These are phyloP conservation scores for Murraya paniculata DNA, from an alignment of 345 rosid genomes.

Conservation along the genomic window DNA sequence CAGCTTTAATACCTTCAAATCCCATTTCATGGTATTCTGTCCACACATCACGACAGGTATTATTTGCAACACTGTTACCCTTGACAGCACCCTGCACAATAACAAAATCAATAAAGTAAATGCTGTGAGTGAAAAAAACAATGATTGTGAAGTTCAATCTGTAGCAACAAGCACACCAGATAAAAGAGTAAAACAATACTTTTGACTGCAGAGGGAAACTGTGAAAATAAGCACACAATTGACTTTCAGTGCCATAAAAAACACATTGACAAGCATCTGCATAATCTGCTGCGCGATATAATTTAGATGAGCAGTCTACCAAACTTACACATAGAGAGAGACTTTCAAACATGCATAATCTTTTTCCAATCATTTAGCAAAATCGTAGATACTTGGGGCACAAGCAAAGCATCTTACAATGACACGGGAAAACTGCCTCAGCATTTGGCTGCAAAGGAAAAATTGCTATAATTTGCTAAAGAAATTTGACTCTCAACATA, in stretches of 20 bases:
- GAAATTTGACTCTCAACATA: background rate
- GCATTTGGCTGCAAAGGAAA: background rate
- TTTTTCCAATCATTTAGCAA: background rate
- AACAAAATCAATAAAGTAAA: constrained; percentile 8
- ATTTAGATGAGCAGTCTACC: background rate
- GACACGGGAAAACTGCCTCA: background rate
- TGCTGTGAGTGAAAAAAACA: background rate
- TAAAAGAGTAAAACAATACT: background rate
- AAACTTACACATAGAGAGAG: background rate
- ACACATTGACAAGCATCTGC: background rate
- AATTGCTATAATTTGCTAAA: background rate
- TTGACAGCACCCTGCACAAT: constrained; percentile 73
- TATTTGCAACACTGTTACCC: constrained; percentile 62
- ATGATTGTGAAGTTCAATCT: background rate
- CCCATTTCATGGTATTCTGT: constrained; percentile 98
- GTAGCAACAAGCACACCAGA: constrained; percentile 5
- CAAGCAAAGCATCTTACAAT: background rate
- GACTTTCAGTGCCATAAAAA: background rate
- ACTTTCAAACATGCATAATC: background rate
- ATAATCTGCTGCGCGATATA: background rate
- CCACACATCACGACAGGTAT: constrained; percentile 81
- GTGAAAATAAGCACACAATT: background rate
- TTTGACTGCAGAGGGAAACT: background rate
- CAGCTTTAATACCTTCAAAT: constrained; percentile 72
- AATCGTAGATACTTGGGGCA: background rate